Percentiles rank a stretch among this genome's conserved stretches.
Conservation (phyloP, 106 monocot species). For the Vanilla planifolia region DNA sequence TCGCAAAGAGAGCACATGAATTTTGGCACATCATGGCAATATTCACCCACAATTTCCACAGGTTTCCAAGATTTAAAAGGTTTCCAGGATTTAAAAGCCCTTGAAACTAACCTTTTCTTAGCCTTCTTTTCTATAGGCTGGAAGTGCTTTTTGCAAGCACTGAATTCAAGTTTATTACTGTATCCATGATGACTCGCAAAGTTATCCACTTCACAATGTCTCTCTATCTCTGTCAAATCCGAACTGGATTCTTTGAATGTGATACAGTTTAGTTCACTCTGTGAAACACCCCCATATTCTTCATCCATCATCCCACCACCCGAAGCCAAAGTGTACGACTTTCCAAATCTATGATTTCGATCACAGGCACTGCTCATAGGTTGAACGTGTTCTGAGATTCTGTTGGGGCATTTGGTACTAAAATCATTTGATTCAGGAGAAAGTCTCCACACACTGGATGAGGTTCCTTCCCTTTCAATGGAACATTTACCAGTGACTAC, state of each 20-base stretch:
- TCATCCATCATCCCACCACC: too few relatives aligned
- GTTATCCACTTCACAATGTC: neutral
- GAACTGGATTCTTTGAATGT: too few relatives aligned
- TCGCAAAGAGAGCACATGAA: neutral
- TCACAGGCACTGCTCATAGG: neutral
- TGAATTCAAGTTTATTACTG: neutral
- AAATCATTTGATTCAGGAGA: neutral
- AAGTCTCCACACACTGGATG: neutral
- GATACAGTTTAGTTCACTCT: neutral
- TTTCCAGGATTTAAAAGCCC: too few relatives aligned
- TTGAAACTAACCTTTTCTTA: neutral
- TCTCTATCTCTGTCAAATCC: neutral
- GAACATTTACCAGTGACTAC: neutral
- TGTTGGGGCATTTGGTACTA: neutral
- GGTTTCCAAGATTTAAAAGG: slow-evolving; percentile 28
- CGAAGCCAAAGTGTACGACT: neutral
- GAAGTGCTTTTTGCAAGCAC: neutral
- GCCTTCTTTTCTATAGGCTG: neutral
- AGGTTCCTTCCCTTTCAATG: neutral
- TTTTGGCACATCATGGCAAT: slow-evolving; percentile 17
- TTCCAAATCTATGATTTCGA: neutral
- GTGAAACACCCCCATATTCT: too few relatives aligned
- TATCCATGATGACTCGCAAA: neutral
- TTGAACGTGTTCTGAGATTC: neutral
- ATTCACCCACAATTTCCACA: slow-evolving; percentile 20